Percentiles rank a stretch among this genome's conserved stretches.
Evolutionary conservation across 352 stramenopile genomes (phyloP).

Genomic region (Pythium rishiriense): DNA sequence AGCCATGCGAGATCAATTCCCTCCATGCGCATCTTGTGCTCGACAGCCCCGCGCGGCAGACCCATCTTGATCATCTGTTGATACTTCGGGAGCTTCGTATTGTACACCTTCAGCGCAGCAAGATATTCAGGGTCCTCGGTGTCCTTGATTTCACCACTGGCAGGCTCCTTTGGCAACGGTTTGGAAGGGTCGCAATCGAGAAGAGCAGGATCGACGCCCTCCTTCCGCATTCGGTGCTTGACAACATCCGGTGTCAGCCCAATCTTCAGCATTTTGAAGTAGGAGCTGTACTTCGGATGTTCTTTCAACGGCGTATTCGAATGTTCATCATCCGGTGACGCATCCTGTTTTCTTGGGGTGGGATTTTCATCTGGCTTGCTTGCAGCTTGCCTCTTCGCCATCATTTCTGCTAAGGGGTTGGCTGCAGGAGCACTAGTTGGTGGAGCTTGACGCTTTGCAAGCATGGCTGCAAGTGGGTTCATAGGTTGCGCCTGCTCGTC

Average conservation of each 20-base stretch:
- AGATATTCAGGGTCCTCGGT: slow-evolving; percentile 50
- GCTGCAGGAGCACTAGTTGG: neutral
- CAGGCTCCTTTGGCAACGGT: slow-evolving; percentile 30
- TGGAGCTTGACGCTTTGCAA: slow-evolving; percentile 25
- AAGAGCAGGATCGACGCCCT: slow-evolving; percentile 58
- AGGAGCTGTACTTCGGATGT: slow-evolving; percentile 67
- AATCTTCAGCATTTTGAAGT: slow-evolving; percentile 86
- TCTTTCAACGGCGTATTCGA: slow-evolving; percentile 49
- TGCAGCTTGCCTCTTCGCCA: slow-evolving; percentile 27
- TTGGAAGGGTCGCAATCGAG: slow-evolving; percentile 69
- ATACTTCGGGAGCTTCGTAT: slow-evolving; percentile 71
- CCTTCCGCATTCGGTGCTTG: slow-evolving; percentile 76
- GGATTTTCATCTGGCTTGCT: neutral
- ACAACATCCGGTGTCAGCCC: slow-evolving; percentile 63
- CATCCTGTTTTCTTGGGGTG: slow-evolving; percentile 7
- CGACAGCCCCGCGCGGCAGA: slow-evolving; percentile 58
- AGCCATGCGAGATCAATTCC: slow-evolving; percentile 64
- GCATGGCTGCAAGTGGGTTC: slow-evolving; percentile 31
- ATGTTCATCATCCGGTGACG: slow-evolving; percentile 21
- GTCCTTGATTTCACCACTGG: slow-evolving; percentile 32
- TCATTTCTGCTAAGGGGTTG: slow-evolving; percentile 28
- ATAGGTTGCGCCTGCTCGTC: neutral
- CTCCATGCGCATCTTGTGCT: slow-evolving; percentile 87
- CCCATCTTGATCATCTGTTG: slow-evolving; percentile 82
- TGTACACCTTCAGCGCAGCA: slow-evolving; percentile 56